phyloP scores from a whole-genome alignment of 2,329 filamentous ascomycete genomes.

The Neopestalotiopsis sp. region DNA sequence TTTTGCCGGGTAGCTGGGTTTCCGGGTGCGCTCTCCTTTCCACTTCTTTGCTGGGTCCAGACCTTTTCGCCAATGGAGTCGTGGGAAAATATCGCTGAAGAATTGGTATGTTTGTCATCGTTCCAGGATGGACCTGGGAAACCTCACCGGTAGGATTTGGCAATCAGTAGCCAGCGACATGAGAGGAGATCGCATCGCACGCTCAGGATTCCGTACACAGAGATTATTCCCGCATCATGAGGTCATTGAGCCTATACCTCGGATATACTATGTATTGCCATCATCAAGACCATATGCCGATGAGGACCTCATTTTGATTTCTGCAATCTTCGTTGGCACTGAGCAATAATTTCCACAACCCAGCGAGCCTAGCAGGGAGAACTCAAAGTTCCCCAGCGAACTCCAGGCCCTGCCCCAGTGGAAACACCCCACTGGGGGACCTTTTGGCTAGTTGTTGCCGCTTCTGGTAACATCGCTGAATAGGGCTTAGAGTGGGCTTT shows the following conservation, averaged over 20 bases:
- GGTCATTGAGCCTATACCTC: neutral
- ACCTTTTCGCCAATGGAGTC: neutral
- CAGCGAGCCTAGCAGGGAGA: neutral
- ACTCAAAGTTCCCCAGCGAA: neutral
- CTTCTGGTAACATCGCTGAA: neutral
- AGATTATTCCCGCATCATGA: neutral
- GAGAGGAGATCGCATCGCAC: neutral
- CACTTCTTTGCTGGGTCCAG: neutral
- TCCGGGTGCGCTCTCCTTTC: neutral
- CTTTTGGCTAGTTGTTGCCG: neutral
- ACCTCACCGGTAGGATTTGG: neutral
- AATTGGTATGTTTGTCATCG: neutral
- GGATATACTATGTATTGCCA: neutral
- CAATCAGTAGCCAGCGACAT: neutral
- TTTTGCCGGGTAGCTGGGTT: neutral
- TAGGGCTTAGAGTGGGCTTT: neutral
- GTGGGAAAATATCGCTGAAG: no score
- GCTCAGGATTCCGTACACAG: neutral
- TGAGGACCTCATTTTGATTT: neutral
- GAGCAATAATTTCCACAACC: neutral
- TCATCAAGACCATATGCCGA: neutral
- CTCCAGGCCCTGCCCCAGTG: neutral
- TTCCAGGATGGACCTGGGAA: neutral
- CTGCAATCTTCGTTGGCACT: neutral
- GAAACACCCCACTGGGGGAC: neutral